A percentile compares a stretch with the other conserved stretches of the same genome.
Evolutionary conservation across 225 moss, liverwort and hornwort genomes (phyloP).

Genomic region (Thuidium tamariscinum): DNA sequence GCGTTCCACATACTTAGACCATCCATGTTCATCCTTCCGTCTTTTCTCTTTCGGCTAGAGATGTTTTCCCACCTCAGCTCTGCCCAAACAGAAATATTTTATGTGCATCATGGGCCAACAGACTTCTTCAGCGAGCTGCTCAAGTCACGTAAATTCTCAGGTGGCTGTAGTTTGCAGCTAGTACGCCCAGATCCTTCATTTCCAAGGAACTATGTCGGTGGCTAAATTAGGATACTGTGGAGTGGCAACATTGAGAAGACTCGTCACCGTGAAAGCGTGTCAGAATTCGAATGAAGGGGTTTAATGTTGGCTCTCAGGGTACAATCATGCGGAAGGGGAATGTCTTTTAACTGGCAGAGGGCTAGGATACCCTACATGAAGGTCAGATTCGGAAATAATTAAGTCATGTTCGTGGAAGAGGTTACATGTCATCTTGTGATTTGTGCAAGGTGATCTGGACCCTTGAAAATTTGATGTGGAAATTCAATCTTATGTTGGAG

Average conservation of each 20-base stretch:
- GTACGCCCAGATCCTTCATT: neutral
- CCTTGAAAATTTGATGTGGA: too few species aligned
- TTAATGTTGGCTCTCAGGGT: neutral
- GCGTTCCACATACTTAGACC: neutral
- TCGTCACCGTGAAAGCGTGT: neutral
- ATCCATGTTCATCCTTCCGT: neutral
- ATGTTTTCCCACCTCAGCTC: neutral
- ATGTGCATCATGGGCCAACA: neutral
- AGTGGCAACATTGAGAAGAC: neutral
- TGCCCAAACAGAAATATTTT: neutral
- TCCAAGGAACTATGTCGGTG: neutral
- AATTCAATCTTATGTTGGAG: too few species aligned
- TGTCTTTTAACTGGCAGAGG: neutral
- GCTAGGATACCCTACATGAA: too few species aligned
- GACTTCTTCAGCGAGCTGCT: neutral
- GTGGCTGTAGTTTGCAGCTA: neutral
- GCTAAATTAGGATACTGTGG: neutral
- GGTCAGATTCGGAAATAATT: too few species aligned
- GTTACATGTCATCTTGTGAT: too few species aligned
- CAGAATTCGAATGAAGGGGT: neutral
- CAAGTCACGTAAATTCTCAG: neutral
- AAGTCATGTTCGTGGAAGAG: too few species aligned
- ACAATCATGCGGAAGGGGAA: neutral
- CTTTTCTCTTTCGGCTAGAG: neutral
- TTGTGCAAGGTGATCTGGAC: too few species aligned